Evolutionary conservation across 2,329 filamentous ascomycete genomes (phyloP).

Genomic region (Parastagonospora avenae): DNA sequence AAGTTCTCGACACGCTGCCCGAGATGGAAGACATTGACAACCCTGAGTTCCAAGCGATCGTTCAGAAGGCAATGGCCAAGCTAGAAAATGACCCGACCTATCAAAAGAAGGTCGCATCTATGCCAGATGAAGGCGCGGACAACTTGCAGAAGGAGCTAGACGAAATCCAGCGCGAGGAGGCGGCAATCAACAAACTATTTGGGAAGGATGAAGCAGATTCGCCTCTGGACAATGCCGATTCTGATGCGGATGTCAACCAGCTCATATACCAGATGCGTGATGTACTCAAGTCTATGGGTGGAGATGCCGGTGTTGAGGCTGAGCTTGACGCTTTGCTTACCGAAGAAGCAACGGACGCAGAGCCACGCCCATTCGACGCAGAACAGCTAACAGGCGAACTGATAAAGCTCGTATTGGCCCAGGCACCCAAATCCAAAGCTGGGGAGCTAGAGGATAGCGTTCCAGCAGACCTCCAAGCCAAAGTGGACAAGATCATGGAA

Average conservation of each 20-base stretch:
- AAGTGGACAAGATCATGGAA: slow-evolving; percentile 42
- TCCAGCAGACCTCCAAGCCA: slow-evolving; percentile 36
- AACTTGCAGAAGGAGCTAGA: slow-evolving; percentile 15
- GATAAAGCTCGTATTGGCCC: slow-evolving; percentile 20
- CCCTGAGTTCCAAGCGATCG: slow-evolving; percentile 25
- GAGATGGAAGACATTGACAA: slow-evolving; percentile 24
- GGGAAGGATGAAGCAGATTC: slow-evolving; percentile 6
- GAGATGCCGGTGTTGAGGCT: slow-evolving; percentile 21
- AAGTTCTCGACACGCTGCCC: slow-evolving; percentile 29
- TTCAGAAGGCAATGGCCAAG: slow-evolving; percentile 28
- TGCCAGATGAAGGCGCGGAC: slow-evolving; percentile 12
- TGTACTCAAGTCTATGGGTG: slow-evolving; percentile 28
- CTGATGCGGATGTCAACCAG: slow-evolving; percentile 27
- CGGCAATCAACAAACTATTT: slow-evolving; percentile 4
- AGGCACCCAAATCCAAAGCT: slow-evolving; percentile 5
- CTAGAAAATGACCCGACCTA: slow-evolving; percentile 26
- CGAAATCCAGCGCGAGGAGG: slow-evolving; percentile 13
- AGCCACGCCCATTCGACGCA: slow-evolving; percentile 22
- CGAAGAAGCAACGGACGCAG: slow-evolving; percentile 19
- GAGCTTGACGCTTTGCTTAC: slow-evolving; percentile 28
- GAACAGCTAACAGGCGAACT: slow-evolving; percentile 28
- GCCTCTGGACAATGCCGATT: slow-evolving; percentile 10
- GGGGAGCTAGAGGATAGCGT: slow-evolving; percentile 24
- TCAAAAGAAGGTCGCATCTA: slow-evolving; percentile 24
- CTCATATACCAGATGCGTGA: slow-evolving; percentile 34